Percentiles rank a stretch among this genome's conserved stretches.
These are phyloP conservation scores for Claviceps arundinis DNA, from an alignment of 2,329 filamentous ascomycete species.

Conservation along the genomic window DNA sequence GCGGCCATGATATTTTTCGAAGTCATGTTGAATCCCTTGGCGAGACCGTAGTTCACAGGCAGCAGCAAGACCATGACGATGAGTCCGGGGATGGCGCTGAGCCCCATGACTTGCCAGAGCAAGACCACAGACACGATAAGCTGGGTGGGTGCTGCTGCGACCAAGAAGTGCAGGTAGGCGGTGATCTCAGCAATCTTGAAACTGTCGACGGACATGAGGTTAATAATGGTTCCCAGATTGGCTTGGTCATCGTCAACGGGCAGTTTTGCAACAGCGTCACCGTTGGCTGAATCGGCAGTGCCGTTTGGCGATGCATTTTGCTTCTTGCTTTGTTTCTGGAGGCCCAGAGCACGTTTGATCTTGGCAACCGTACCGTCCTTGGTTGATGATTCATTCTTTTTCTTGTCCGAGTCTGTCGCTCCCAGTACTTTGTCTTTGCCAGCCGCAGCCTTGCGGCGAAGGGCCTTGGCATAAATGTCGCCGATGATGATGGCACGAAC, in stretches of 20 bases:
- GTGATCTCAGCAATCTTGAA: conserved; percentile 96
- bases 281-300: conserved; percentile 19
- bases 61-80: conserved; percentile 79
- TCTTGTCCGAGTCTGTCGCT: conserved; percentile 27
- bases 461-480: conserved; percentile 91
- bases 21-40: conserved; percentile 68
- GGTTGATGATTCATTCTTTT: conserved; percentile 18
- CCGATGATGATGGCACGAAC: conserved; percentile 91
- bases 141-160: conserved; percentile 82
- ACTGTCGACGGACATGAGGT: conserved; percentile 97
- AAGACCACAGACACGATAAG: conserved; percentile 67
- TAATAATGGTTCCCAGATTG: conserved; percentile 96
- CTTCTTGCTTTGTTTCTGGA: conserved; percentile 44
- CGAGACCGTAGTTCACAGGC: conserved; percentile 81
- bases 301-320: conserved; percentile 21
- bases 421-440: conserved; percentile 62
- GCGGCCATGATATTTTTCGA: conserved; percentile 87
- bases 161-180: conserved; percentile 90
- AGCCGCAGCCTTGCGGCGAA: conserved; percentile 78
- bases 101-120: conserved; percentile 80
- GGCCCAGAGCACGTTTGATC: conserved; percentile 43
- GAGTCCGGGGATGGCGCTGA: conserved; percentile 88
- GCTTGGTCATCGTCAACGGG: conserved; percentile 54
- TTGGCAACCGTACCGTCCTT: conserved; percentile 31
- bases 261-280: conserved; percentile 22